Conservation (phyloP, 345 rosid species). For the Citrus trifoliata region DNA sequence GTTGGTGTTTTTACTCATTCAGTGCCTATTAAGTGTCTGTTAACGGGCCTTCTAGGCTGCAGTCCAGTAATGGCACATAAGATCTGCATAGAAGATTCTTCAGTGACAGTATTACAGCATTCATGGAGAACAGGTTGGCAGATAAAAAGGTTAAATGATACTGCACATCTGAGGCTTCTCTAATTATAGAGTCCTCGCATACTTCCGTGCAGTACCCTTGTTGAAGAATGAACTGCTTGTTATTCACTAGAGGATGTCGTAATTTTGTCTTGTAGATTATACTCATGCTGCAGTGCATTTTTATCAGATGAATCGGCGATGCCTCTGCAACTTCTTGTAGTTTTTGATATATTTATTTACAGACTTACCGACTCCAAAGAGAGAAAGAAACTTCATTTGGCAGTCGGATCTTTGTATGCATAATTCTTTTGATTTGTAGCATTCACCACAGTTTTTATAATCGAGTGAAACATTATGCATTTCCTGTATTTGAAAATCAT, state of each 20-base stretch:
- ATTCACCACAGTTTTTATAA: slow-evolving; percentile 23
- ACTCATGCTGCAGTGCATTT: slow-evolving; percentile 10
- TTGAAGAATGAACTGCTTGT: slow-evolving; percentile 12
- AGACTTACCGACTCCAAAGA: slow-evolving; percentile 19
- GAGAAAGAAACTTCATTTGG: slow-evolving; percentile 21
- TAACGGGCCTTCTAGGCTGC: slow-evolving; percentile 82
- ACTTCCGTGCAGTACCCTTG: not conserved
- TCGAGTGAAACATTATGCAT: slow-evolving; percentile 13
- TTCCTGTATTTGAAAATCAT: slow-evolving; percentile 21
- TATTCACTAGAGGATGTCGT: slow-evolving; percentile 12
- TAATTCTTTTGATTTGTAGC: slow-evolving; percentile 40
- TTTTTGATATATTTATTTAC: slow-evolving; percentile 28
- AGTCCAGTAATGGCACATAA: slow-evolving; percentile 69
- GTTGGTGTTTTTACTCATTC: slow-evolving; percentile 83
- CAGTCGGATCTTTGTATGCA: slow-evolving; percentile 27
- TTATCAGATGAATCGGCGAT: slow-evolving; percentile 9
- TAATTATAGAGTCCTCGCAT: slow-evolving; percentile 27
- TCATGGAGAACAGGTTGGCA: slow-evolving; percentile 91
- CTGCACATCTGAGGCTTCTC: slow-evolving; percentile 84
- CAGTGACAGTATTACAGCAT: slow-evolving; percentile 81
- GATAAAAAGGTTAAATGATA: slow-evolving; percentile 82
- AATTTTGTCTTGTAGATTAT: not conserved
- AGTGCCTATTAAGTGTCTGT: slow-evolving; percentile 77
- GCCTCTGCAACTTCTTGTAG: slow-evolving; percentile 26
- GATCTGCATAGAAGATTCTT: slow-evolving; percentile 85